phyloP scores from a whole-genome alignment of 305 asterid species.

The Caryopteris hybrid region DNA sequence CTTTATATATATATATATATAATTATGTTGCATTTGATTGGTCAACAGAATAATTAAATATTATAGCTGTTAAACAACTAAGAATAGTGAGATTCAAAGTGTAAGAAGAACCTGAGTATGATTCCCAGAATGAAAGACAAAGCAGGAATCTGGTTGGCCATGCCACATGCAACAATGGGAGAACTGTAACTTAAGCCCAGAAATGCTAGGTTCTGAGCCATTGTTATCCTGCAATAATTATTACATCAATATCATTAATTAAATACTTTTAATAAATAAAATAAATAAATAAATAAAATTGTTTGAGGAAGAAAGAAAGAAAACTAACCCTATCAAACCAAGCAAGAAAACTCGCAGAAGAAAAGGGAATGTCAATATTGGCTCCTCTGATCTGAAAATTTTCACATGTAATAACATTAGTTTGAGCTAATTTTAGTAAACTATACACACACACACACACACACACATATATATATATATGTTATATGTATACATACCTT shows the following conservation, averaged over 20 bases:
- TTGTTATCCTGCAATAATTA: slow-evolving; percentile 49
- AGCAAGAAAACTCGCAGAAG: slow-evolving; percentile 51
- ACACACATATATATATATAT: neutral
- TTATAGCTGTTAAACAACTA: too few species aligned
- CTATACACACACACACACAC: neutral
- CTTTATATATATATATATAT: too few species aligned
- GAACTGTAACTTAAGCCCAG: slow-evolving; percentile 73
- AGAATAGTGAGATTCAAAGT: too few species aligned
- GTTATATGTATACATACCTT: neutral
- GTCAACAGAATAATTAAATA: too few species aligned
- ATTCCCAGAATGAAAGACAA: slow-evolving; percentile 55
- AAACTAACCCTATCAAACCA: slow-evolving; percentile 61
- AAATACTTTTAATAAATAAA: too few species aligned
- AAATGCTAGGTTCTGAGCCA: slow-evolving; percentile 73
- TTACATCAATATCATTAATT: too few species aligned
- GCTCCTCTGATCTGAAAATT: slow-evolving; percentile 43
- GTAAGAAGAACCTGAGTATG: slow-evolving; percentile 44
- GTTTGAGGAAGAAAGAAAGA: neutral
- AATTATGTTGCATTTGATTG: too few species aligned
- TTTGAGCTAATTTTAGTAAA: too few species aligned
- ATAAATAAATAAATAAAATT: too few species aligned
- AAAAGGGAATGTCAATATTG: slow-evolving; percentile 37
- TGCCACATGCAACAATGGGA: slow-evolving; percentile 74
- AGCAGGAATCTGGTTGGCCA: slow-evolving; percentile 70
- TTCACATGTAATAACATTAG: too few species aligned